Evolutionary conservation across 1,139 yeast species (phyloP), one percentile per base, ranked within the genome.

Genomic region (Zygosaccharomyces sapae): DNA sequence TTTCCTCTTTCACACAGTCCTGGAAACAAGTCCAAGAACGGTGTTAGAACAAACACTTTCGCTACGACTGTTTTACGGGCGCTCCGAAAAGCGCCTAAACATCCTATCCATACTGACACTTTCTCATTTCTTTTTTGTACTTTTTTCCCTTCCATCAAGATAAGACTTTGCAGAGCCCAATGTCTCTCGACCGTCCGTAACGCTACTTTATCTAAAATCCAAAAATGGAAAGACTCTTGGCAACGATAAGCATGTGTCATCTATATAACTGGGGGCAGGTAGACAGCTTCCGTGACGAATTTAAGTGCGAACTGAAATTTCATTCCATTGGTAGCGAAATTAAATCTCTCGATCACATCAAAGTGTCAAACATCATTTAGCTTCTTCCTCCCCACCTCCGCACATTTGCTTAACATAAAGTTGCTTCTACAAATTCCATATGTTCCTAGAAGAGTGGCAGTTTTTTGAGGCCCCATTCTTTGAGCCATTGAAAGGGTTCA

Each of bases 381-480:
- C 22, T 19, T 19, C 22, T 19, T 19, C 22, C 22, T 19, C 22
- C 22, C 22, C 22, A 19, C 22, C 22, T 19, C 22, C 22, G 22
- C 22, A 19, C 22, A 19, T 19, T 19, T 19, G 22, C 22, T 19
- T 19, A 22, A 22, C 8, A 22, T 22, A 22, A 4, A 7, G 25
- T 22, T 22, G 25, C 25, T 22, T 22, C 25, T 4, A 22, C 25
- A 22, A 6, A 22, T 22, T 22, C 7, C 25, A 6, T 22, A 38
- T 38, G 41, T 38, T 38, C 33, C 13, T 29, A 18, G 41, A 38
- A 33, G 41, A 38, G 33, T 22, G 41, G 41, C 41, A 38, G 34
- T 38, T 27, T 16, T 38, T 38, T 10, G 41, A 38, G 25, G 18
- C 19, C 16, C 20, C 41, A 13, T 33, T 38, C 33, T 16, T 38